Base-by-base conservation (phyloP, 208 protist genomes). In the Leishmania tarentolae region DNA sequence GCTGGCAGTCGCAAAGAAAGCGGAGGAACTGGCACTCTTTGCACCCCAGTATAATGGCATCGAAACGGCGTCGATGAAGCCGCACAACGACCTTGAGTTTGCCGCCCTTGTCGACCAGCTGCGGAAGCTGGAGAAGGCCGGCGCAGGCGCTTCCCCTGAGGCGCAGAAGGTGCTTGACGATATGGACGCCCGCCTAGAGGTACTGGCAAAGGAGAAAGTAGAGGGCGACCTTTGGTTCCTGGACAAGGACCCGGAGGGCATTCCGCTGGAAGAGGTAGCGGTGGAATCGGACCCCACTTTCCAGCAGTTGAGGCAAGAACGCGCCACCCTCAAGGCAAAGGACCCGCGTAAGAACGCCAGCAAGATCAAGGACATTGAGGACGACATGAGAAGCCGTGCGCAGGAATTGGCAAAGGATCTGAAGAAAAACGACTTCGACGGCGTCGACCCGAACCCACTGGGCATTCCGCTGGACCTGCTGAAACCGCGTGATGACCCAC, bases 181-280 rank as follows among this genome's bases (percentile, higher is more conserved):
- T 40, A 91, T 94, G 88, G 87, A 88, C 47, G 69, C 57, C 40
- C 86, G 88, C 74, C 80, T 91, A 47, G 65, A 78, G 42, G 86
- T 89, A 79, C 76, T 93, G 35, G 88, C 85, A 42, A 89, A 88
- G 81, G 86, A 93, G 78, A 87, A 86, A 82, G 91, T 87, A n/a
- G 87, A 94, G 47, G 86, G 86, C 21, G 92, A 94, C 75, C 83
- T 92, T 50, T 92, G 86, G 80, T 93, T 91, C 82, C 80, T 96
- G n/a, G 88, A 94, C 80, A 91, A 88, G 78, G 88, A 88, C 77
- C 90, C 91, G 47, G 87, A 93, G 76, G 93, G 91, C 40, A 87
- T 96, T 68, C 88, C 88, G 52, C 80, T 96, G 53, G 86, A 90
- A 56, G 84, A 93, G 56, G 76, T 96, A n/a, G 89, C 84, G 8